Base-by-base conservation (phyloP, 208 protist species). In the Crithidia thermophila region DNA sequence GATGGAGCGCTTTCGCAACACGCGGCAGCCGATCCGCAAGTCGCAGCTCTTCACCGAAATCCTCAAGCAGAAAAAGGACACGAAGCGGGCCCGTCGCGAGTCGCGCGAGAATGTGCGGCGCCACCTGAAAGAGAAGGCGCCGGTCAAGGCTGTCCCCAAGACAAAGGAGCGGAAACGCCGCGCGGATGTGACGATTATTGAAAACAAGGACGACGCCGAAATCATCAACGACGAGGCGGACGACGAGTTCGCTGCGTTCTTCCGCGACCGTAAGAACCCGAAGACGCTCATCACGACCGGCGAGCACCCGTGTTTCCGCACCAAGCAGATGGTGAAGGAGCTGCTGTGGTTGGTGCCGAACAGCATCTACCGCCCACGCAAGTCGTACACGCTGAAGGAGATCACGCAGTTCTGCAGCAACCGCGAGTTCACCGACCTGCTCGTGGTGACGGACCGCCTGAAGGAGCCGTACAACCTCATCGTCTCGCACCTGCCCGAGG, bases 351-450 rank as follows among this genome's bases (percentile, higher is more conserved):
- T 98, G 0, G 83, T 98, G 33, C 94, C 94, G 1, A 95, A 97
- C 63, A 84, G 84, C 23, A 75, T 83, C 27, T 98, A 95, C 67
- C 81, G 88, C 11, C 85, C 81, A 20, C 90, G 95, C 47, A 94
- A 91, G 67, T 71, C 77, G 2, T 98, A 97, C 88, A 93, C 88
- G 27, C 66, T 98, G 36, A 89, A 94, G 78, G 85, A 98, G 52
- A 97, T 98, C 52, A 91, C 87, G 11, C 87, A 97, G 74, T 98
- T 82, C 75, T 91, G 85, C 68, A 87, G 78, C 31, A 92, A 97
- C 50, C 85, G 88, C n/a, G 77, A 79, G 13, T 97, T 94, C 73
- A 97, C 95, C 8, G 92, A 97, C 64, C 61, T 98, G 8, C 77
- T 97, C 5, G 90, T 97, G 27, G 61, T 97, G 21, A 94, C 88